These are phyloP conservation scores for Austroboletus novae-zelandiae DNA, from an alignment of 1,284 basidiomycete genomes.

Conservation along the genomic window DNA sequence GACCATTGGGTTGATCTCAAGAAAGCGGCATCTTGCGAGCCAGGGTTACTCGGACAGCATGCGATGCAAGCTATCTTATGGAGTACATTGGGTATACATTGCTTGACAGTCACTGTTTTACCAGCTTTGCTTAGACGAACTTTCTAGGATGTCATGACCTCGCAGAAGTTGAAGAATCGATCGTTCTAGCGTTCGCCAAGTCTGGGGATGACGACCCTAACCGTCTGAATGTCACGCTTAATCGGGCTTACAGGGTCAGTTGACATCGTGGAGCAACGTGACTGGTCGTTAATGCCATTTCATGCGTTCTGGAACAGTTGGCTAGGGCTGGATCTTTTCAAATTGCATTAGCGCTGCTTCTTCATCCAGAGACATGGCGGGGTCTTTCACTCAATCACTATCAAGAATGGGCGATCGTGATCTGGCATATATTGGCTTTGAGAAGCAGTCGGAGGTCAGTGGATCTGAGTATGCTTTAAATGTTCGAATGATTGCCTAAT, in stretches of 20 bases:
- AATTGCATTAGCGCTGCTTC: conserved; percentile 56
- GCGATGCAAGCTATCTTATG: conserved; percentile 71
- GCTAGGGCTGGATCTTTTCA: conserved; percentile 68
- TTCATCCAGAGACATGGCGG: conserved; percentile 69
- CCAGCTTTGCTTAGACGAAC: conserved; percentile 3
- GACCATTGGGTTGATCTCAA: conserved; percentile 67
- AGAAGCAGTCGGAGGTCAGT: conserved; percentile 65
- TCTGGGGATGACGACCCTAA: conserved; percentile 58
- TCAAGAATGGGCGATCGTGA: conserved; percentile 63
- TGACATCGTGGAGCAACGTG: conserved; percentile 8
- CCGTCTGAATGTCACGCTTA: conserved; percentile 56
- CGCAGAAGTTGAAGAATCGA: conserved; percentile 63
- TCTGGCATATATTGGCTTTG: conserved; percentile 72
- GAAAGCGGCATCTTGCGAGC: conserved; percentile 45
- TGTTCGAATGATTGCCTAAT: conserved; percentile 8
- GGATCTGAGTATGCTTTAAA: not conserved
- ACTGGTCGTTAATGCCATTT: conserved; percentile 8
- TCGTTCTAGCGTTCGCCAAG: conserved; percentile 65
- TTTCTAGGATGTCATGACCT: conserved; percentile 62
- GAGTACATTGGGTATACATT: conserved; percentile 56
- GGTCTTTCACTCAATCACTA: conserved; percentile 64
- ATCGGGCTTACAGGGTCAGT: conserved; percentile 61
- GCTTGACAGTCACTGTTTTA: not conserved
- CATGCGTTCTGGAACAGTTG: conserved; percentile 41
- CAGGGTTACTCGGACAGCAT: conserved; percentile 69